Conservation (phyloP, 106 monocot genomes). For the Phalaenopsis aphrodite region DNA sequence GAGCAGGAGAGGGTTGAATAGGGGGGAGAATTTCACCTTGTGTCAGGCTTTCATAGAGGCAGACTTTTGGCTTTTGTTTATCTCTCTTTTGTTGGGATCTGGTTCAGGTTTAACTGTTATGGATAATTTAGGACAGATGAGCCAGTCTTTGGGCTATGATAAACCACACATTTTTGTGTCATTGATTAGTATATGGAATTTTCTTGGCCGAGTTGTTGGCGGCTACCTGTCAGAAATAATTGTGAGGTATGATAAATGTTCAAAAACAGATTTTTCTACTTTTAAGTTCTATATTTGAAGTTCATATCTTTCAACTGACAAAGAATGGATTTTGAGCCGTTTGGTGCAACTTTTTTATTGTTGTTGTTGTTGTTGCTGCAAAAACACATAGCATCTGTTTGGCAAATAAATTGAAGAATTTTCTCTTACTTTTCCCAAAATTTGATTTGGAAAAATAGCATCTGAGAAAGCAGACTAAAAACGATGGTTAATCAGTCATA, state of each 20-base stretch:
- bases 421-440: no score
- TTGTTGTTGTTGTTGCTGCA: no score
- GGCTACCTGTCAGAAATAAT: constrained; percentile 78
- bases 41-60: constrained; percentile 76
- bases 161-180: constrained; percentile 69
- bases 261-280: no score
- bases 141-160: constrained; percentile 63
- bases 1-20: constrained; percentile 54
- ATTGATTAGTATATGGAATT: constrained; percentile 89
- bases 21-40: constrained; percentile 83
- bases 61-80: constrained; percentile 77
- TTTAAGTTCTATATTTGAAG: no score
- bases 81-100: constrained; percentile 69
- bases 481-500: no score
- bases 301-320: no score
- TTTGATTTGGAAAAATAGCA: no score
- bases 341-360: no score
- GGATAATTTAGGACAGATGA: constrained; percentile 85
- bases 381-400: no score
- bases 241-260: constrained; percentile 37
- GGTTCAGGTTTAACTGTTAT: constrained; percentile 89
- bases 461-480: no score
- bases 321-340: no score
- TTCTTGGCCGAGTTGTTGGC: constrained; percentile 71
- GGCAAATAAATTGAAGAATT: no score